These are phyloP conservation scores for Boletus bicolor DNA, from an alignment of 768 basidiomycete species.

Conservation along the genomic window DNA sequence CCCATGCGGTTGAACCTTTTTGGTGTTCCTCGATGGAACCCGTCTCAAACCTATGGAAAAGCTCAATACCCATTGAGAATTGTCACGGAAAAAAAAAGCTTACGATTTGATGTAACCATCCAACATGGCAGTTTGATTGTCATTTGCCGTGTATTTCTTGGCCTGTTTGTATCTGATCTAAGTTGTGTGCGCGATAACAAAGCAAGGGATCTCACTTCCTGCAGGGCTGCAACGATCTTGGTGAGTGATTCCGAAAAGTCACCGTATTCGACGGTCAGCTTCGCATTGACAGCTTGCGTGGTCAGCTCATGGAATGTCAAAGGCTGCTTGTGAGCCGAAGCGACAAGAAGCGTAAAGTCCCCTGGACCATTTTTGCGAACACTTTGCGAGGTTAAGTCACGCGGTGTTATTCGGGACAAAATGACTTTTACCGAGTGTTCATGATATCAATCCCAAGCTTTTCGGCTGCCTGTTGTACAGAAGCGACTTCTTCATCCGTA, in stretches of 20 bases:
- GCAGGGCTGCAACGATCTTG: slow-evolving; percentile 53
- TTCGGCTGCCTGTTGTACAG: slow-evolving; percentile 73
- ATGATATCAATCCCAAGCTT: slow-evolving; percentile 70
- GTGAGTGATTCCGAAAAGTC: slow-evolving; percentile 62
- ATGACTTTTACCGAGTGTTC: slow-evolving; percentile 64
- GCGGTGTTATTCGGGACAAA: not conserved
- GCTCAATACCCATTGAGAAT: not conserved
- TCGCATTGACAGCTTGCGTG: slow-evolving; percentile 41
- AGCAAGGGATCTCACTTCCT: slow-evolving; percentile 42
- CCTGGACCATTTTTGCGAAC: slow-evolving; percentile 63
- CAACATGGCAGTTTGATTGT: slow-evolving; percentile 70
- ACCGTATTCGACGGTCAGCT: slow-evolving; percentile 67
- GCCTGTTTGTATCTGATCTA: slow-evolving; percentile 42
- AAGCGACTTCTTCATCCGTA: slow-evolving; percentile 73
- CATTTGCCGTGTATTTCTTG: slow-evolving; percentile 69
- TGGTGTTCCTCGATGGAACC: slow-evolving; percentile 82
- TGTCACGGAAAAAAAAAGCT: slow-evolving; percentile 12
- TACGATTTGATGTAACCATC: slow-evolving; percentile 78
- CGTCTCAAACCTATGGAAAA: slow-evolving; percentile 51
- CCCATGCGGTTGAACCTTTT: slow-evolving; percentile 75
- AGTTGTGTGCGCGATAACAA: not conserved
- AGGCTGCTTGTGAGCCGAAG: slow-evolving; percentile 54
- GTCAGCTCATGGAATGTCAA: slow-evolving; percentile 44
- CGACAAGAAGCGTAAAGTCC: slow-evolving; percentile 70
- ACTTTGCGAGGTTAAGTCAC: slow-evolving; percentile 35